Evolutionary conservation across 306 rosid species (phyloP).

Genomic region (Trifolium fragiferum): DNA sequence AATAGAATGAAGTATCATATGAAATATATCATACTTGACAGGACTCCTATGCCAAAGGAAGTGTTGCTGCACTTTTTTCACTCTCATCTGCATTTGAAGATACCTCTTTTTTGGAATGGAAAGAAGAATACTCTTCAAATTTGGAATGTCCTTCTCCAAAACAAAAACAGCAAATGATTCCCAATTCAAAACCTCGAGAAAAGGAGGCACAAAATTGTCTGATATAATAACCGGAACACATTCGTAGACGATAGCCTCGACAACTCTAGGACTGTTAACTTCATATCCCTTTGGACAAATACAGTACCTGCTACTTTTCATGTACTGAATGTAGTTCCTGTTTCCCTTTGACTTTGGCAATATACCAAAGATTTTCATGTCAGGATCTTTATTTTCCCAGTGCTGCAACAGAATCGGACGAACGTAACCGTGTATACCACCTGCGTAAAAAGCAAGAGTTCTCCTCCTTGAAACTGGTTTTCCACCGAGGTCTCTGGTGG

Average conservation of each 20-base stretch:
- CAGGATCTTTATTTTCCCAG: constrained; percentile 93
- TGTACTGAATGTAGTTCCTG: constrained; percentile 64
- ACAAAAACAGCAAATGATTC: constrained; percentile 87
- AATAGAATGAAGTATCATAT: constrained; percentile 87
- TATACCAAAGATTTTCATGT: constrained; percentile 76
- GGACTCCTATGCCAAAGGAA: constrained; percentile 87
- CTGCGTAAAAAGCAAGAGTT: constrained; percentile 83
- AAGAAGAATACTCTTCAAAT: constrained; percentile 75
- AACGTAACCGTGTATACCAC: constrained; percentile 81
- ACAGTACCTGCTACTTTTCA: constrained; percentile 94
- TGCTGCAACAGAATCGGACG: constrained; percentile 76
- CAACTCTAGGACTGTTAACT: constrained; percentile 95
- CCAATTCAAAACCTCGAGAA: constrained; percentile 83
- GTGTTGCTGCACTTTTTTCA: constrained; percentile 80
- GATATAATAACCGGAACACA: constrained; percentile 91
- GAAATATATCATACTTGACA: constrained; percentile 85
- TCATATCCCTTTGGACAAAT: constrained; percentile 95
- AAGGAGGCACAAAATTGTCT: constrained; percentile 91
- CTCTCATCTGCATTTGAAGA: constrained; percentile 71
- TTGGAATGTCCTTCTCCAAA: constrained; percentile 79
- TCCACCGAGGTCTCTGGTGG: constrained; percentile 71
- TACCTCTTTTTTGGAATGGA: constrained; percentile 74
- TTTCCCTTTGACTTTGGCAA: constrained; percentile 60
- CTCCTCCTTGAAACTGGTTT: constrained; percentile 57
- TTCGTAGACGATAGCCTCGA: constrained; percentile 83